These are phyloP conservation scores for Clarireedia sp. DNA, from an alignment of 2,329 filamentous ascomycete genomes.

Conservation along the genomic window DNA sequence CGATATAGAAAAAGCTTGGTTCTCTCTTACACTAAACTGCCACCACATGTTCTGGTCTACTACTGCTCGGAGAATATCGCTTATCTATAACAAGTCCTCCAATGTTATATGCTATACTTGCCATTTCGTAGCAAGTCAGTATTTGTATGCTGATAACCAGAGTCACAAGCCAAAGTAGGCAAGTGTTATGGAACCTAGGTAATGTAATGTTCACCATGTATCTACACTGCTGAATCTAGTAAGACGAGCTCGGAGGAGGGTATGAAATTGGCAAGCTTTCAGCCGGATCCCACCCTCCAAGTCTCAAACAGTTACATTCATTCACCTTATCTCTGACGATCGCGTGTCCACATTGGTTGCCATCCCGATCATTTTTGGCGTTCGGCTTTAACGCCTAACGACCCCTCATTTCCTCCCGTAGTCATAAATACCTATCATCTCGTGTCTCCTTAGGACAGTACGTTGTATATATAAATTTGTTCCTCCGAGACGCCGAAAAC, in stretches of 20 bases:
- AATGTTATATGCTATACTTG: not conserved
- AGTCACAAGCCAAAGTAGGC: constrained; percentile 2
- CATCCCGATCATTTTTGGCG: too few relatives aligned
- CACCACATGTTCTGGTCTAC: too few relatives aligned
- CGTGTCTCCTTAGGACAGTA: too few relatives aligned
- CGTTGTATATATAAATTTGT: too few relatives aligned
- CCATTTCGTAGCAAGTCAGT: not conserved
- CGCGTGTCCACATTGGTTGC: not conserved
- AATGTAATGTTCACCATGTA: not conserved
- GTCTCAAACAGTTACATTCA: not conserved
- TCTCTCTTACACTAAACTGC: not conserved
- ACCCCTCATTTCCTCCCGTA: too few relatives aligned
- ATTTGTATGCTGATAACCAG: not conserved
- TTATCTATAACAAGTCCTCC: not conserved
- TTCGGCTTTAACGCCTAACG: too few relatives aligned
- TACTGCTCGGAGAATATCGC: not conserved
- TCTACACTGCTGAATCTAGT: not conserved
- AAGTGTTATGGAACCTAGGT: not conserved
- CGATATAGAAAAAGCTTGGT: constrained; percentile 12
- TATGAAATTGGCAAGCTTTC: not conserved
- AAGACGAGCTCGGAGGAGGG: not conserved
- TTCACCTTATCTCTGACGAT: too few relatives aligned
- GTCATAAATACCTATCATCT: too few relatives aligned
- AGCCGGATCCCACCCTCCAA: not conserved
- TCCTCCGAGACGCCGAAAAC: too few relatives aligned